Percentiles rank a stretch among this genome's conserved stretches.
These are phyloP conservation scores for Colletotrichum tofieldiae DNA, from an alignment of 2,329 filamentous ascomycete genomes.

Conservation along the genomic window DNA sequence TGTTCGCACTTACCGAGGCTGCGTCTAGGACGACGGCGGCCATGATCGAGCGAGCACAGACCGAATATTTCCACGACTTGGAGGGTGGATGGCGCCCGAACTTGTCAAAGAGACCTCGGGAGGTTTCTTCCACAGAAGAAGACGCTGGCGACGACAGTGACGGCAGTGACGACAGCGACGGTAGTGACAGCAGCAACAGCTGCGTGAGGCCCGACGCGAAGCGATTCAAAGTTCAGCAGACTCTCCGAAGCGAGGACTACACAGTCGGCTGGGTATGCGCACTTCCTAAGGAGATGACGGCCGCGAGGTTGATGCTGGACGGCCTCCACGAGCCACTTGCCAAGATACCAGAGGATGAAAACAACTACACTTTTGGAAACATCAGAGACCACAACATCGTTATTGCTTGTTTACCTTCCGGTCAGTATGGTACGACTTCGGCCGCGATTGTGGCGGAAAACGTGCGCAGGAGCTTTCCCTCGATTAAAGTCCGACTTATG, in stretches of 20 bases:
- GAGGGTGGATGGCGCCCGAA: not conserved
- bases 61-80: not conserved
- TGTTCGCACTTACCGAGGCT: not conserved
- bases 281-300: not conserved
- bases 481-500: not conserved
- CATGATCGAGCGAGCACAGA: not conserved
- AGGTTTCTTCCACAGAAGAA: not conserved
- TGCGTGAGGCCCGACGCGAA: not conserved
- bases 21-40: not conserved
- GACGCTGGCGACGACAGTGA: not conserved
- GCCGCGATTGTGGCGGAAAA: not conserved
- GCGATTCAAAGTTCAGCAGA: not conserved
- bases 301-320: not conserved
- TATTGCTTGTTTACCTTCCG: not conserved
- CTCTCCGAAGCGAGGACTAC: not conserved
- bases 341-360: not conserved
- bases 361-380: not conserved
- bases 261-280: not conserved
- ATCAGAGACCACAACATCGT: not conserved
- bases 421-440: not conserved
- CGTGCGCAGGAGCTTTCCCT: slow-evolving; percentile 3
- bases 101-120: not conserved
- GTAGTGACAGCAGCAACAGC: not conserved
- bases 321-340: not conserved
- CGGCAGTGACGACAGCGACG: not conserved